Evolutionary conservation across 768 basidiomycete species (phyloP).

Genomic region (Suillus subaureus): DNA sequence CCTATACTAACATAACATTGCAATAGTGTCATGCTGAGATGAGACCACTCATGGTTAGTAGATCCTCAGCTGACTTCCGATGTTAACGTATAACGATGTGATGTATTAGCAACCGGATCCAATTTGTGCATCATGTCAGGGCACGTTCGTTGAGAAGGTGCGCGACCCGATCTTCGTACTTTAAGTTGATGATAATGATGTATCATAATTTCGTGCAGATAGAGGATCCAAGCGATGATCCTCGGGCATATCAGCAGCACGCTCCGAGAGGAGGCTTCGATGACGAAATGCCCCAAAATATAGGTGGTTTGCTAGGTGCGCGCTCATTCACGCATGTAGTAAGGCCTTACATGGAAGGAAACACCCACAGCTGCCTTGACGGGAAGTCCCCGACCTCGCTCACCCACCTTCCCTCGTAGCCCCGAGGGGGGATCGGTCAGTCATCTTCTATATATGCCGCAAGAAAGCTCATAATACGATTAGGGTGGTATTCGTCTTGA

Average conservation of each 20-base stretch:
- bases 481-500: conserved; percentile 37
- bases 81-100: not conserved
- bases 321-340: not conserved
- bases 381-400: conserved; percentile 14
- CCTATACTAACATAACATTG: conserved; percentile 10
- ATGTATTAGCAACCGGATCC: conserved; percentile 70
- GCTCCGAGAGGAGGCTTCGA: conserved; percentile 29
- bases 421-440: conserved; percentile 22
- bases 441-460: not conserved
- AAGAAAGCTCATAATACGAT: conserved; percentile 15
- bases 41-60: conserved; percentile 75
- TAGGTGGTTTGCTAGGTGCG: conserved; percentile 9
- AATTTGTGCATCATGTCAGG: conserved; percentile 78
- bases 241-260: conserved; percentile 60
- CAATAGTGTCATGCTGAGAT: conserved; percentile 84
- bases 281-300: conserved; percentile 29
- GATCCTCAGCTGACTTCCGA: conserved; percentile 10
- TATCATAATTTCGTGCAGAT: conserved; percentile 47
- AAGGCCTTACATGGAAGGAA: not conserved
- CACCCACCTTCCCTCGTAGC: conserved; percentile 19
- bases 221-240: conserved; percentile 75
- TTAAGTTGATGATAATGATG: not conserved
- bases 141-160: conserved; percentile 84
- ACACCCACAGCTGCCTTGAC: conserved; percentile 2
- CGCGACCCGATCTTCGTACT: not conserved